phyloP scores from a whole-genome alignment of 768 basidiomycete species.

The Ramaria rubella region DNA sequence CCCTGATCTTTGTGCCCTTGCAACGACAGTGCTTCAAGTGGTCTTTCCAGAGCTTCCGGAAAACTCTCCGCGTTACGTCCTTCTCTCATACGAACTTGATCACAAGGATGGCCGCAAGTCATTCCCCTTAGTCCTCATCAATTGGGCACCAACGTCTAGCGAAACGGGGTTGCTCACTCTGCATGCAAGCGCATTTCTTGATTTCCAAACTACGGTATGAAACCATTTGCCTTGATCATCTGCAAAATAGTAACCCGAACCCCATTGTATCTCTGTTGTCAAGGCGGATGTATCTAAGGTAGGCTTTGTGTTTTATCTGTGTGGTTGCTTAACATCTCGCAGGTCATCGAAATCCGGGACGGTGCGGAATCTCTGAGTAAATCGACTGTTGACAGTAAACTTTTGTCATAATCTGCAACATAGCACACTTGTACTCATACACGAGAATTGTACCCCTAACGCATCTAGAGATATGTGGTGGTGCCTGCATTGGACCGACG shows the following conservation, averaged over 20 bases:
- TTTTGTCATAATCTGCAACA: constrained; percentile 24
- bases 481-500: no score
- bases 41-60: constrained; percentile 68
- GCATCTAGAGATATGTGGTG: no score
- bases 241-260: background rate
- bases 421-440: background rate
- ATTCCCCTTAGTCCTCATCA: constrained; percentile 78
- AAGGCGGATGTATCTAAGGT: constrained; percentile 27
- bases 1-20: constrained; percentile 4
- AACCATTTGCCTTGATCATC: background rate
- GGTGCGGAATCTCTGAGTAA: constrained; percentile 78
- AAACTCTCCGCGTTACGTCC: constrained; percentile 78
- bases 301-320: background rate
- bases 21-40: background rate
- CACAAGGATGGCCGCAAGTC: constrained; percentile 80
- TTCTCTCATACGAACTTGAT: constrained; percentile 75
- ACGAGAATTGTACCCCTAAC: background rate
- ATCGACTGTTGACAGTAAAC: constrained; percentile 56
- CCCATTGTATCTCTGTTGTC: background rate
- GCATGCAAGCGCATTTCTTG: constrained; percentile 74
- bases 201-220: constrained; percentile 74
- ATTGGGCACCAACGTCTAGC: constrained; percentile 77
- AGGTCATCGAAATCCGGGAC: constrained; percentile 76
- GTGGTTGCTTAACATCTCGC: constrained; percentile 20
- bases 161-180: constrained; percentile 73